phyloP scores from a whole-genome alignment of 768 basidiomycete genomes.

The Flagelloscypha sp. region DNA sequence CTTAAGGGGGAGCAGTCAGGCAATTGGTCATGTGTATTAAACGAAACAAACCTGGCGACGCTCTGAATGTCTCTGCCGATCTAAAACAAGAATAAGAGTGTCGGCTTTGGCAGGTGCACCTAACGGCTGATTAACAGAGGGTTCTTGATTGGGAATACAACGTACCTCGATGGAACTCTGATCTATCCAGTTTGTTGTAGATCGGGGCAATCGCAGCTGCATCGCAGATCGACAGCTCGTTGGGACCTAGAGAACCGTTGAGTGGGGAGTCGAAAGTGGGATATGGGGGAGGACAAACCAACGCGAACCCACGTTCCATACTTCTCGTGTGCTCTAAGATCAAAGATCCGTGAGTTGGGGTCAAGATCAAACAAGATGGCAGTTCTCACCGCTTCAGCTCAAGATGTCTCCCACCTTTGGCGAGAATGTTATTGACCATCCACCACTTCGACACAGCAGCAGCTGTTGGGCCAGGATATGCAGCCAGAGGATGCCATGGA shows the following conservation, averaged over 20 bases:
- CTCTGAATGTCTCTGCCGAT: background rate
- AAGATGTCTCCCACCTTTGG: conserved; percentile 10
- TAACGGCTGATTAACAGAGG: background rate
- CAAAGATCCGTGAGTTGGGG: conserved; percentile 9
- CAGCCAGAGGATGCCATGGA: conserved; percentile 21
- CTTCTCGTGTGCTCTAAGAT: conserved; percentile 15
- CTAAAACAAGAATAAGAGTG: conserved; percentile 1
- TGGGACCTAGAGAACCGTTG: conserved; percentile 16
- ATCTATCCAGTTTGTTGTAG: conserved; percentile 9
- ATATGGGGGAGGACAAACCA: conserved; percentile 8
- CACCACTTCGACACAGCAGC: conserved; percentile 21
- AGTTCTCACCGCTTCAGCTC: conserved; percentile 2
- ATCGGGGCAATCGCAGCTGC: conserved; percentile 16
- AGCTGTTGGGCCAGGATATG: conserved; percentile 19
- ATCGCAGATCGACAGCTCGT: conserved; percentile 20
- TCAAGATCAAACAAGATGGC: background rate
- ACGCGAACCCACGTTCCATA: conserved; percentile 22
- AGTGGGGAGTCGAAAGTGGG: background rate
- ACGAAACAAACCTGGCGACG: background rate
- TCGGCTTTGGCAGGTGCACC: conserved; percentile 3
- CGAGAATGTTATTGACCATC: conserved; percentile 7
- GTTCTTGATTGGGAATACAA: background rate
- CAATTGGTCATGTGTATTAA: background rate
- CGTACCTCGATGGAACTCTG: conserved; percentile 13
- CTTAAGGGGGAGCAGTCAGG: no score